These are phyloP conservation scores for Heterobasidion annosum DNA, from an alignment of 1,284 basidiomycete genomes.

Conservation along the genomic window DNA sequence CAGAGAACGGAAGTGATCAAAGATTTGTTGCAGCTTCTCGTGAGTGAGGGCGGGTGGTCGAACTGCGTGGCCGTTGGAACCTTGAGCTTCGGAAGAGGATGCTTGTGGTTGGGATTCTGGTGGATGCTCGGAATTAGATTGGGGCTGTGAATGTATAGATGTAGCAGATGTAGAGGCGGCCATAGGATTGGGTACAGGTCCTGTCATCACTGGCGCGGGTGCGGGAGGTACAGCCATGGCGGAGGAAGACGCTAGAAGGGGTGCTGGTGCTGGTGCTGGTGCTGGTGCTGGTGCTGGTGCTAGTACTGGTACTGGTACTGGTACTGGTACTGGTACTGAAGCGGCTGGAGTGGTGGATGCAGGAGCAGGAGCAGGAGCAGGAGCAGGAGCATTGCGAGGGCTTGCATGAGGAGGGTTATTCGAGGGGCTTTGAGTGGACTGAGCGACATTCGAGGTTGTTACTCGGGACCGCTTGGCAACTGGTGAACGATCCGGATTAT, in stretches of 20 bases:
- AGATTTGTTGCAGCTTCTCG: too few species aligned
- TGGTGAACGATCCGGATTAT: not conserved
- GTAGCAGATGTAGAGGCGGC: not conserved
- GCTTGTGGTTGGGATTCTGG: not conserved
- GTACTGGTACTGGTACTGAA: not conserved
- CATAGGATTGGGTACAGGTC: not conserved
- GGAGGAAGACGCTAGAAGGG: not conserved
- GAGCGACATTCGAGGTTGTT: conserved; percentile 12
- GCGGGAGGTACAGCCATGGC: too few species aligned
- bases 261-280: not conserved
- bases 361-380: not conserved
- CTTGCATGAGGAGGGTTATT: conserved; percentile 8
- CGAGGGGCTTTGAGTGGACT: conserved; percentile 9
- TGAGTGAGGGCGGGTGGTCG: too few species aligned
- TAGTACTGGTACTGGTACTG: not conserved
- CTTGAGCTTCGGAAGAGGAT: not conserved
- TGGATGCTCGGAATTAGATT: not conserved
- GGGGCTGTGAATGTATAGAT: not conserved
- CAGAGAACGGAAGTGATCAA: too few species aligned
- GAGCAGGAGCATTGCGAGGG: conserved; percentile 1
- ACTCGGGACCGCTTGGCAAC: conserved; percentile 13
- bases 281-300: not conserved
- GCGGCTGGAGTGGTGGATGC: not conserved
- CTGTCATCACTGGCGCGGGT: not conserved
- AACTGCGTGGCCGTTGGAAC: too few species aligned